Base-by-base conservation (phyloP, 2,329 filamentous ascomycete species). In the Aspergillus intermedius region DNA sequence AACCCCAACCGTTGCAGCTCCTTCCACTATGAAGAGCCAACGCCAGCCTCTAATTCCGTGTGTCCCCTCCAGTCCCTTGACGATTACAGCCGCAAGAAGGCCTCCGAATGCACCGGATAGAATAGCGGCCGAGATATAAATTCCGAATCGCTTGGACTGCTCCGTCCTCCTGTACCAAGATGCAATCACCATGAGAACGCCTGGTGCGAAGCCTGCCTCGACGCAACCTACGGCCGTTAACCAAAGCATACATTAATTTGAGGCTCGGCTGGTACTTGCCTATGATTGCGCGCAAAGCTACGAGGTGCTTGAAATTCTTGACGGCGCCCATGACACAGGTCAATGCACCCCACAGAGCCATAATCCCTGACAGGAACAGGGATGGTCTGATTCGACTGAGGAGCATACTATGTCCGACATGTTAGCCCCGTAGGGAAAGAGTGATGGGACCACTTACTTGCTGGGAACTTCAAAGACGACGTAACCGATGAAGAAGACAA, bases 101-200 rank as follows among this genome's bases (percentile, higher is more conserved):
- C 75, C 75, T 1, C 75, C 75, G 50, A 80, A 80, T 2, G 76
- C 77, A n/a, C 77, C 77, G 0, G 71, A 78, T 2, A 79, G 67
- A 2, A 81, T 75, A 0, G 77, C 78, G 1, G 76, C 77, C n/a
- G 79, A 77, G 51, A 81, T 78, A 54, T 80, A 82, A 1, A 83
- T 62, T 6, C 73, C 77, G 41, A 80, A 78, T 2, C 80, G 74
- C 45, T 78, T 79, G 0, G 76, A 75, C 39, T 82, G 73, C 55
- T 83, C 80, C 10, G 74, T 73, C 44, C 73, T 76, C 51, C 78
- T 77, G 57, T 83, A 83, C 79, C 80, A 83, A 1, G 72, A 79
- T 0, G 77, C 79, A 5, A 83, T 69, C 19, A 78, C 44, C 13
- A 61, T 50, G 5, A 62, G 46, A 2, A 63, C 52, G 28, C 59